Percentiles rank a stretch among this genome's conserved stretches.
Evolutionary conservation across 345 rosid genomes (phyloP).

Genomic region (Boechera divaricarpa): DNA sequence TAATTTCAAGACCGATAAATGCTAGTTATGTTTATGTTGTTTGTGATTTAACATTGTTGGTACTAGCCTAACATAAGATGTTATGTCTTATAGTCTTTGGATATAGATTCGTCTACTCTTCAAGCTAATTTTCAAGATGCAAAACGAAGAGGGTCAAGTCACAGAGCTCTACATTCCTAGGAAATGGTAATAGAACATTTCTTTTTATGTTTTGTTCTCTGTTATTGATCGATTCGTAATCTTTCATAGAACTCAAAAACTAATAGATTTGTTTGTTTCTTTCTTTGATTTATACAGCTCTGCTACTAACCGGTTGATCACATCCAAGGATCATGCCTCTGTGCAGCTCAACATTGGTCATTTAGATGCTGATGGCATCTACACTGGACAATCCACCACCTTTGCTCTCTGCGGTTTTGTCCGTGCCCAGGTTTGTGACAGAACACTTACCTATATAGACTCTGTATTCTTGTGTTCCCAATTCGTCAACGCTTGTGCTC

Average conservation of each 20-base stretch:
- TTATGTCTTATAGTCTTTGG: slow-evolving; percentile 7
- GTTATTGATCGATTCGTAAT: not conserved
- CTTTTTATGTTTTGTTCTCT: not conserved
- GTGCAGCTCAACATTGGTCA: slow-evolving; percentile 63
- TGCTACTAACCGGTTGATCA: slow-evolving; percentile 68
- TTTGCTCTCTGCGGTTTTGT: slow-evolving; percentile 67
- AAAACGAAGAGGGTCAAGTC: slow-evolving; percentile 83
- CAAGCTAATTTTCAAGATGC: slow-evolving; percentile 58
- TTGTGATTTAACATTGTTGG: not conserved
- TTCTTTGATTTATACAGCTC: slow-evolving; percentile 49
- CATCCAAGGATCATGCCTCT: slow-evolving; percentile 57
- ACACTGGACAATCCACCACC: slow-evolving; percentile 57
- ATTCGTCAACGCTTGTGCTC: not conserved
- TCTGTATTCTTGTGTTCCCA: not conserved
- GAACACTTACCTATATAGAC: not conserved
- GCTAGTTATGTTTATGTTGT: no score
- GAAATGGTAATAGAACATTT: slow-evolving; percentile 57
- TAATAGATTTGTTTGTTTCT: not conserved
- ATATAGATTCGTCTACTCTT: slow-evolving; percentile 23
- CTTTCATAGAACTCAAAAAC: not conserved
- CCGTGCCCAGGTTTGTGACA: slow-evolving; percentile 58
- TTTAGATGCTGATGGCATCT: slow-evolving; percentile 61
- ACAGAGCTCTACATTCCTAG: slow-evolving; percentile 88
- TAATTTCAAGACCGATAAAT: no score
- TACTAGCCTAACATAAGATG: not conserved